Evolutionary conservation across 2,329 filamentous ascomycete genomes (phyloP).

Genomic region (Mycosphaerelloides madeirae): DNA sequence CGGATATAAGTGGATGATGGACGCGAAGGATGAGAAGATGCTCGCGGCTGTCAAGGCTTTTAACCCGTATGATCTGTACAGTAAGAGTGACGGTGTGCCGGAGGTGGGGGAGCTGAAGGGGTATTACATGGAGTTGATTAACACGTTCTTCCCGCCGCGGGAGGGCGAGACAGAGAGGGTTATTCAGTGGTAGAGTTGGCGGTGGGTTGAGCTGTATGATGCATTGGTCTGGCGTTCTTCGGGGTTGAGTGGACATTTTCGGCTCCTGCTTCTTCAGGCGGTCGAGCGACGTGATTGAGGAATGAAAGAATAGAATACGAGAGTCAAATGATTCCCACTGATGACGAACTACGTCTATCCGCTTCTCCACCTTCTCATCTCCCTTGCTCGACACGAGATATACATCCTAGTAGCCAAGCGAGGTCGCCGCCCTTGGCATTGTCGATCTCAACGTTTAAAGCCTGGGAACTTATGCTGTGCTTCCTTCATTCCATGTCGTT

Average conservation of each 20-base stretch:
- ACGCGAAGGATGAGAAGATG: conserved; percentile 74
- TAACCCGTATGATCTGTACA: conserved; percentile 89
- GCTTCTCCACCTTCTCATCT: too few species aligned
- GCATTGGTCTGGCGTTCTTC: conserved; percentile 1
- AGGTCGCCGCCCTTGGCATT: too few species aligned
- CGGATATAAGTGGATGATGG: conserved; percentile 79
- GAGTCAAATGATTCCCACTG: too few species aligned
- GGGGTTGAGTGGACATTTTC: not conserved
- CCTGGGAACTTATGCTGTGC: too few species aligned
- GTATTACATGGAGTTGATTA: conserved; percentile 70
- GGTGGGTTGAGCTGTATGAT: conserved; percentile 2
- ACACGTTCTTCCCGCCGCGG: conserved; percentile 53
- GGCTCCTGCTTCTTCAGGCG: conserved; percentile 8
- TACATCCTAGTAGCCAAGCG: too few species aligned
- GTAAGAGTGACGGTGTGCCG: conserved; percentile 80
- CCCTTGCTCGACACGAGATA: too few species aligned
- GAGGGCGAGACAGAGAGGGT: conserved; percentile 45
- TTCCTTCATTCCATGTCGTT: too few species aligned
- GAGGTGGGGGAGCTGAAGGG: conserved; percentile 71
- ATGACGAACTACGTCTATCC: too few species aligned
- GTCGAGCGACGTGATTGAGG: conserved; percentile 10
- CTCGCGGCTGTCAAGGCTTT: conserved; percentile 77
- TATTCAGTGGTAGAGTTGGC: conserved; percentile 59
- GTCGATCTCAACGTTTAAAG: too few species aligned
- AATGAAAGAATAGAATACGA: too few species aligned